Conservation (phyloP, 805 yeast species). For the Diddensiella santjacobensis region DNA sequence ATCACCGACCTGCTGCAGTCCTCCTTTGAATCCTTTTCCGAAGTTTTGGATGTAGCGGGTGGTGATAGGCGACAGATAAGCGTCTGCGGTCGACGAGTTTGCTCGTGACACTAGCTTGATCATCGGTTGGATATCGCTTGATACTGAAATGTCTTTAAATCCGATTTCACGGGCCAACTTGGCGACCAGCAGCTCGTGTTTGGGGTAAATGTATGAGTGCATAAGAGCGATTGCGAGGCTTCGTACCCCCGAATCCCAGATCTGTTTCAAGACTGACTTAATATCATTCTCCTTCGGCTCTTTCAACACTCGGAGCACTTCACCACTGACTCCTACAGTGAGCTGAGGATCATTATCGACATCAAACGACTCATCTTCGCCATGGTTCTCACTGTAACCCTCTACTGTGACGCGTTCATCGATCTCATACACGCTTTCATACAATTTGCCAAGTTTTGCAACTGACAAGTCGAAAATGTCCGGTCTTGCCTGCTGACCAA, state of each 20-base stretch:
- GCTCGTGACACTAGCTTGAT: conserved; percentile 72
- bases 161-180: conserved; percentile 61
- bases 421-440: conserved; percentile 72
- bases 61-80: conserved; percentile 78
- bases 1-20: conserved; percentile 38
- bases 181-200: conserved; percentile 62
- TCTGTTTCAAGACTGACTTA: conserved; percentile 37
- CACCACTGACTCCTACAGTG: conserved; percentile 63
- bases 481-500: conserved; percentile 93
- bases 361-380: conserved; percentile 25
- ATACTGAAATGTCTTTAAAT: conserved; percentile 63
- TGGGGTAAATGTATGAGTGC: conserved; percentile 70
- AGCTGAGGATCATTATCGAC: conserved; percentile 35
- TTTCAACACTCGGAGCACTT: conserved; percentile 54
- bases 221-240: conserved; percentile 69
- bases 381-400: conserved; percentile 64
- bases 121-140: conserved; percentile 72
- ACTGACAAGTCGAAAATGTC: conserved; percentile 81
- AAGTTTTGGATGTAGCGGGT: conserved; percentile 59
- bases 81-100: conserved; percentile 75
- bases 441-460: conserved; percentile 64
- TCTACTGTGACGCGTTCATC: conserved; percentile 89
- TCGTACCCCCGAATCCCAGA: conserved; percentile 56
- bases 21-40: conserved; percentile 55
- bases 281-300: conserved; percentile 47